Conservation (phyloP, 2,329 filamentous ascomycete genomes). For the Ustilaginoidea virens region DNA sequence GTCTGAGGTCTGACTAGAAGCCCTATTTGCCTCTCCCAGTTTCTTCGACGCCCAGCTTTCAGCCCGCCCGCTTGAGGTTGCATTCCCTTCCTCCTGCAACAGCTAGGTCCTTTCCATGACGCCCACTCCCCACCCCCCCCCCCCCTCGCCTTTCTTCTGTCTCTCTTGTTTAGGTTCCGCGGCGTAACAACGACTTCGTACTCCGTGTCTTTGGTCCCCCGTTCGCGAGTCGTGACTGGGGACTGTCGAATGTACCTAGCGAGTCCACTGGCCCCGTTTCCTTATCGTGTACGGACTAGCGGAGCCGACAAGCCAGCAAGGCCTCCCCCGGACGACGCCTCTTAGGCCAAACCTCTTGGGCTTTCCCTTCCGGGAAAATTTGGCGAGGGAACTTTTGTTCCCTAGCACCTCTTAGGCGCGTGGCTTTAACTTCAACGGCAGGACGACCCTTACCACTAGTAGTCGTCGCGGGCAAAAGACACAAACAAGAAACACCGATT, state of each 20-base stretch:
- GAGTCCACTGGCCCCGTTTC: background rate
- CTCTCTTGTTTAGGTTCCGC: slow-evolving; percentile 1
- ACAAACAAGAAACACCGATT: slow-evolving; percentile 2
- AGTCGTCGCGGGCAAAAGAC: slow-evolving; percentile 3
- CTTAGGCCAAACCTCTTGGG: slow-evolving; percentile 15
- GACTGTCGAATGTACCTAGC: background rate
- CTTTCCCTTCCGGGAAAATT: slow-evolving; percentile 20
- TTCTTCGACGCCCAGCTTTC: slow-evolving; percentile 1
- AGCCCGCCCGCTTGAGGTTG: slow-evolving; percentile 3
- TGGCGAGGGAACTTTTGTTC: slow-evolving; percentile 26
- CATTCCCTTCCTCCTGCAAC: slow-evolving; percentile 5
- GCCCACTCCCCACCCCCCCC: background rate
- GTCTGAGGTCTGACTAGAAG: slow-evolving; percentile 1
- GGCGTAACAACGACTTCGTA: background rate
- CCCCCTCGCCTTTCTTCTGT: slow-evolving; percentile 1
- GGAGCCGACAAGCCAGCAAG: slow-evolving; percentile 7
- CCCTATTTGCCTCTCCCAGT: slow-evolving; percentile 2
- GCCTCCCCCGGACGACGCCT: slow-evolving; percentile 10
- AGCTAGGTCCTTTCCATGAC: too few species aligned
- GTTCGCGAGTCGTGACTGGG: background rate
- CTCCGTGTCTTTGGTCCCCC: background rate
- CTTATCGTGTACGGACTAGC: slow-evolving; percentile 7
- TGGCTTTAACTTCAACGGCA: slow-evolving; percentile 17
- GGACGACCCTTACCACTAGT: slow-evolving; percentile 5
- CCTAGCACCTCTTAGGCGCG: slow-evolving; percentile 16